Evolutionary conservation across 2,329 filamentous ascomycete genomes (phyloP), one percentile per base, ranked within the genome.

Genomic region (Aureobasidium lini): DNA sequence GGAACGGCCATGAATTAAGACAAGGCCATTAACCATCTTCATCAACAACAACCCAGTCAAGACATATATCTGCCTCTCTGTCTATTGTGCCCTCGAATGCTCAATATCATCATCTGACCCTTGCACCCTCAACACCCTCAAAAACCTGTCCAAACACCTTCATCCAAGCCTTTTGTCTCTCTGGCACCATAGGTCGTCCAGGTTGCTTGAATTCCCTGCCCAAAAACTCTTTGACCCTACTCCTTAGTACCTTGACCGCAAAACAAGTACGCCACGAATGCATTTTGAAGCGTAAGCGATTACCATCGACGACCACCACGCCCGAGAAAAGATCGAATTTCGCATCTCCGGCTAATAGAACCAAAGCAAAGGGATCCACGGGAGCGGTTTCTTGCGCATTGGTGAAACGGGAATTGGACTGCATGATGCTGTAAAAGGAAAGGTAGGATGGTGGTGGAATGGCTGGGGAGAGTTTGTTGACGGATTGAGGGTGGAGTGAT

Each of bases 351-450:
- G 91, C 94, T 56, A 96, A 81, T 31, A 99, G 76, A 15, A 88
- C 85, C 65, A 96, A 83, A 10, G 91, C 85, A 64, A 96, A 88
- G 44, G 91, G 87, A 47, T 10, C 87, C 89, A 2, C 75, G 66
- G 58, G 74, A 62, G 67, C 66, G 1, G 90, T 95, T 70, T 95
- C 90, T 65, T 96, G 92, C 0, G 94, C 94, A 64, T 96, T 95
- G 65, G 93, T 90, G 67, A 88, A 86, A 62, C 81, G 82, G 81
- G 86, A 89, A 76, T 78, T 91, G 2, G 88, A 88, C 72, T 96
- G 92, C 90, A 97, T 95, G 64, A 97, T 96, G 71, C 95, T 89
- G 75, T 97, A 97, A 72, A 96, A 99, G 0, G 89, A 94, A 46
- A 99, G 77, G 85, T 90, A 97, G 68, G 85, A 87, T 40, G 91